Base-by-base conservation (phyloP, 2,329 filamentous ascomycete species). In the Colletotrichum liaoningense region DNA sequence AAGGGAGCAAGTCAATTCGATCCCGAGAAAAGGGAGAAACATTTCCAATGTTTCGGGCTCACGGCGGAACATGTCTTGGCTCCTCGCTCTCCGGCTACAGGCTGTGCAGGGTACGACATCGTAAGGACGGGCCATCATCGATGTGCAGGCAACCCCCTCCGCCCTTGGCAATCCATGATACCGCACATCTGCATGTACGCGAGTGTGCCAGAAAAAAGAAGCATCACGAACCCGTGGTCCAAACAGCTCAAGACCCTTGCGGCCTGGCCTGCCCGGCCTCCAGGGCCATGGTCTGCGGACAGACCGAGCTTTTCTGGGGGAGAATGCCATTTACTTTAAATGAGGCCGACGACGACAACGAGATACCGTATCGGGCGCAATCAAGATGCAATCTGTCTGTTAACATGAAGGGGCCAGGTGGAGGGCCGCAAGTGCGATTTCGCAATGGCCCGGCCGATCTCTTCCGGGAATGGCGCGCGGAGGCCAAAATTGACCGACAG, bases 141-240 rank as follows among this genome's bases (percentile, higher is more conserved):
- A n/a, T n/a, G 42, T n/a, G 42, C 57, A 60, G 46, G 64, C 11
- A 67, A 14, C 57, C 57, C 58, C 72, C 42, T 68, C 68, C 35
- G 62, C n/a, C 11, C 72, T 66, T 65, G 63, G 57, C 72, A 63
- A 26, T 19, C 63, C 26, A 54, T 52, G 52, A 67, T 67, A 30
- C 16, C 19, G 14, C 26, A 33, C 24, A 42, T 38, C 8, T 57
- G 58, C 59, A 69, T 63, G 59, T 63, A 30, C 52, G 33, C 59
- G 33, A 8, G 62, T 56, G 57, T 63, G 46, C 42, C 67, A 70
- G 42, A 65, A 42, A 56, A 56, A 65, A 49, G 57, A 65, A 62
- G 55, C 26, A 72, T 59, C 68, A 46, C 72, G 58, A 74, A 72
- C 72, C 63, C 57, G 52, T 67, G 68, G 68, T 67, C 67, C 60